These are phyloP conservation scores for Breviolum minutum DNA, from an alignment of 73 alveolate species.

Conservation along the genomic window DNA sequence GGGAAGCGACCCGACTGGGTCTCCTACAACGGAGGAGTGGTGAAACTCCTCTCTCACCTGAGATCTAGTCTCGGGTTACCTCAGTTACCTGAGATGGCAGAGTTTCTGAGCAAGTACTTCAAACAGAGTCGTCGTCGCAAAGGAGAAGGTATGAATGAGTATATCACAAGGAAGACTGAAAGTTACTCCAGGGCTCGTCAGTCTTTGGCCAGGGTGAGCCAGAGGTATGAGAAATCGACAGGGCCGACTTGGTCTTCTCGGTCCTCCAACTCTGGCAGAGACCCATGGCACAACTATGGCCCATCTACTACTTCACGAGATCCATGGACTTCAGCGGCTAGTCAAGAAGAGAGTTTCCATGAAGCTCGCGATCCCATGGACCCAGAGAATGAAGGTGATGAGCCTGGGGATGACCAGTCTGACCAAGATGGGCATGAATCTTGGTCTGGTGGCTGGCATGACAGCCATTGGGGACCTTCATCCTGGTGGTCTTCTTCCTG, in stretches of 20 bases:
- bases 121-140: neutral
- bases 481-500: neutral
- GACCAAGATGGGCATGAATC: neutral
- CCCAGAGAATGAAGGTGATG: neutral
- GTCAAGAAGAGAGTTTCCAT: neutral
- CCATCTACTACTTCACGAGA: neutral
- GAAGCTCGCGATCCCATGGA: too few relatives aligned
- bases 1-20: constrained; percentile 47
- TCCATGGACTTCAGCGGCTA: neutral
- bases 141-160: constrained; percentile 6
- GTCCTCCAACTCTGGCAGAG: neutral
- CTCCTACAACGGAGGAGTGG: neutral
- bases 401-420: neutral
- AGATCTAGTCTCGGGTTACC: neutral
- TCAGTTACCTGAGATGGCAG: neutral
- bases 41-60: neutral
- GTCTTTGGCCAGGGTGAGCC: neutral
- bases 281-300: neutral
- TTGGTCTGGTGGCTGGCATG: neutral
- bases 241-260: neutral
- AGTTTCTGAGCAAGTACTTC: constrained; percentile 23
- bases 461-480: neutral
- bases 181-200: neutral
- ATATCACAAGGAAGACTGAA: constrained; percentile 30
- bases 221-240: neutral